A percentile compares a stretch with the other conserved stretches of the same genome.
Evolutionary conservation across 2,329 filamentous ascomycete species (phyloP).

Genomic region (Botrytis porri): DNA sequence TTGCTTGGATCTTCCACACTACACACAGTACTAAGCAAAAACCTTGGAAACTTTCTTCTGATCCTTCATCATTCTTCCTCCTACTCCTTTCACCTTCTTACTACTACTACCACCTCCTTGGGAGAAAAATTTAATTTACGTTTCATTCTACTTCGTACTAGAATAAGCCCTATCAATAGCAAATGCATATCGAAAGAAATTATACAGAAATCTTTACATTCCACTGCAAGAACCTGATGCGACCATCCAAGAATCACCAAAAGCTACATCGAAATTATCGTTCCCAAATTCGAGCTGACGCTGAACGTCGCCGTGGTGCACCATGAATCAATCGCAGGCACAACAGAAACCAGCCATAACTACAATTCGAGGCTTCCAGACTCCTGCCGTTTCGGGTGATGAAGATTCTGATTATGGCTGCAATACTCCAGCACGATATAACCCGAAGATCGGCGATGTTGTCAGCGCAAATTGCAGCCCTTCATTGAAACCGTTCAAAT

Average conservation of each 20-base stretch:
- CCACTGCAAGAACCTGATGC: conserved; percentile 34
- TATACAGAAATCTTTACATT: conserved; percentile 26
- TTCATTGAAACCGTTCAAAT: conserved; percentile 48
- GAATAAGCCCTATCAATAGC: conserved; percentile 22
- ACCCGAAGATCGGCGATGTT: conserved; percentile 42
- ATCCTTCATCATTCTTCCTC: neutral
- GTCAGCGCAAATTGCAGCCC: conserved; percentile 60
- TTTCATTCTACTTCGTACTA: neutral
- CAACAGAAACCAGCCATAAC: conserved; percentile 33
- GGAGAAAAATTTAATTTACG: neutral
- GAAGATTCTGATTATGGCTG: conserved; percentile 53
- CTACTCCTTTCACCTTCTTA: neutral
- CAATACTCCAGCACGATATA: conserved; percentile 40
- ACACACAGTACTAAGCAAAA: neutral
- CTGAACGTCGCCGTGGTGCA: conserved; percentile 39
- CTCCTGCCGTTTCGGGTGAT: conserved; percentile 47
- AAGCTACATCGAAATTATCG: conserved; percentile 38
- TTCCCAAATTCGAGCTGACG: conserved; percentile 38
- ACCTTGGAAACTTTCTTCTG: conserved; percentile 6
- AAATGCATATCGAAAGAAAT: conserved; percentile 39
- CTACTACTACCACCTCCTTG: neutral
- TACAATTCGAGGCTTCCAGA: conserved; percentile 39
- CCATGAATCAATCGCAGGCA: conserved; percentile 22
- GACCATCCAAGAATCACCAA: conserved; percentile 34
- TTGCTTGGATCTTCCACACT: neutral